Evolutionary conservation across 768 basidiomycete genomes (phyloP).

Genomic region (Phallus indusiatus): DNA sequence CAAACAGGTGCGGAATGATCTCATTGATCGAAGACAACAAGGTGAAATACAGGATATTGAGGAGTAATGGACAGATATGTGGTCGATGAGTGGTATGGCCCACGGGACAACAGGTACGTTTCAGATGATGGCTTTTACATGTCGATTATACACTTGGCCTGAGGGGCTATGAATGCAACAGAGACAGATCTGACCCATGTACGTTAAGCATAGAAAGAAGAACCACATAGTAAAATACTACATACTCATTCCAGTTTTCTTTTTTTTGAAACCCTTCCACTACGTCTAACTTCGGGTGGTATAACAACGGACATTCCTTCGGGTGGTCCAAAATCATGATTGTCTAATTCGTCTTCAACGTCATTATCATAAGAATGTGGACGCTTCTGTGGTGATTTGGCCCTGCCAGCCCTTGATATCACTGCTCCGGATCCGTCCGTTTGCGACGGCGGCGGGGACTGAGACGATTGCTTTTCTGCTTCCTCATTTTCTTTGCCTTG

Average conservation of each 20-base stretch:
- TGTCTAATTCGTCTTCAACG: not conserved
- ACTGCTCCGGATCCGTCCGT: not conserved
- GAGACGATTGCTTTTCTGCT: not conserved
- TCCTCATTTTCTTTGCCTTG: not conserved
- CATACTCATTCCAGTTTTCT: not conserved
- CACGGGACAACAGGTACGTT: not conserved
- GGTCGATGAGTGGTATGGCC: not conserved
- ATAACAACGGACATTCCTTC: not conserved
- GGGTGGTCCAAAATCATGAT: not conserved
- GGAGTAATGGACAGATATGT: not conserved
- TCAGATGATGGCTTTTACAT: not conserved
- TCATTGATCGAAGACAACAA: not conserved
- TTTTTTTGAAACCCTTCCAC: not conserved
- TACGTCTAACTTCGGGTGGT: not conserved
- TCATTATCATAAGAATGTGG: not conserved
- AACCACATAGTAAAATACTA: not conserved
- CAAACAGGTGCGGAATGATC: not conserved
- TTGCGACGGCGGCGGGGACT: not conserved
- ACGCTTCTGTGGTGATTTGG: not conserved
- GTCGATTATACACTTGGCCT: not conserved
- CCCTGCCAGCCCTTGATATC: not conserved
- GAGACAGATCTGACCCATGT: not conserved
- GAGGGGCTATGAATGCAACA: not conserved
- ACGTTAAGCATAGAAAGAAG: not conserved
- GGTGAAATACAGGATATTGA: not conserved